These are phyloP conservation scores for Aquilaria yunnanensis DNA, from an alignment of 345 rosid genomes.

Conservation along the genomic window DNA sequence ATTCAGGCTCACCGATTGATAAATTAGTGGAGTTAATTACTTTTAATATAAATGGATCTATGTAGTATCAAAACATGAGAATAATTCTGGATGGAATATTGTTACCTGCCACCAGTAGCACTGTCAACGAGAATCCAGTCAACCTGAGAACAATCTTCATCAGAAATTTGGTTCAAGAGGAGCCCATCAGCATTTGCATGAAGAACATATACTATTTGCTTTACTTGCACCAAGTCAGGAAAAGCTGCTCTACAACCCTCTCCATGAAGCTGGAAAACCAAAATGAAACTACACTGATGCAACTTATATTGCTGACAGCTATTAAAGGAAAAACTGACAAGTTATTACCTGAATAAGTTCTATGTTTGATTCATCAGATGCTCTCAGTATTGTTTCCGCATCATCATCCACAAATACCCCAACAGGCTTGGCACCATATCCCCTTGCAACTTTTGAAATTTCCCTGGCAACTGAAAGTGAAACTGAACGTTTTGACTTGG, in stretches of 20 bases:
- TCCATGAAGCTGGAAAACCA: slow-evolving; percentile 68
- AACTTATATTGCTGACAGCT: background rate
- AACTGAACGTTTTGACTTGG: slow-evolving; percentile 75
- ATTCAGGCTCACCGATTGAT: no score
- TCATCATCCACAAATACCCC: slow-evolving; percentile 93
- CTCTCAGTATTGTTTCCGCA: slow-evolving; percentile 48
- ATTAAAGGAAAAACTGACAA: background rate
- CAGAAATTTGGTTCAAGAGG: slow-evolving; percentile 59
- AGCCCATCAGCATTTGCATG: slow-evolving; percentile 61
- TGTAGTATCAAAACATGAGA: no score
- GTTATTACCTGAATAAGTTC: slow-evolving; percentile 68
- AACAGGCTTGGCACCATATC: slow-evolving; percentile 62
- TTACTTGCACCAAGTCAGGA: slow-evolving; percentile 33
- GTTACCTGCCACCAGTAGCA: slow-evolving; percentile 83
- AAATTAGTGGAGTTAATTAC: no score
- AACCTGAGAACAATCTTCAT: slow-evolving; percentile 50
- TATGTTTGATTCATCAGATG: slow-evolving; percentile 58
- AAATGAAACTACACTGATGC: background rate
- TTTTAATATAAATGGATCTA: no score
- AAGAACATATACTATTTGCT: slow-evolving; percentile 65
- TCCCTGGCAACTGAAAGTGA: slow-evolving; percentile 69
- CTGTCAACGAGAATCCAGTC: slow-evolving; percentile 91
- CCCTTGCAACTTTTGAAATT: slow-evolving; percentile 76
- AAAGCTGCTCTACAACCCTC: slow-evolving; percentile 59
- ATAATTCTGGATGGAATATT: background rate